Percentiles rank a stretch among this genome's conserved stretches.
Conservation (phyloP, 2,329 filamentous ascomycete genomes). For the Sarocladium kiliense region DNA sequence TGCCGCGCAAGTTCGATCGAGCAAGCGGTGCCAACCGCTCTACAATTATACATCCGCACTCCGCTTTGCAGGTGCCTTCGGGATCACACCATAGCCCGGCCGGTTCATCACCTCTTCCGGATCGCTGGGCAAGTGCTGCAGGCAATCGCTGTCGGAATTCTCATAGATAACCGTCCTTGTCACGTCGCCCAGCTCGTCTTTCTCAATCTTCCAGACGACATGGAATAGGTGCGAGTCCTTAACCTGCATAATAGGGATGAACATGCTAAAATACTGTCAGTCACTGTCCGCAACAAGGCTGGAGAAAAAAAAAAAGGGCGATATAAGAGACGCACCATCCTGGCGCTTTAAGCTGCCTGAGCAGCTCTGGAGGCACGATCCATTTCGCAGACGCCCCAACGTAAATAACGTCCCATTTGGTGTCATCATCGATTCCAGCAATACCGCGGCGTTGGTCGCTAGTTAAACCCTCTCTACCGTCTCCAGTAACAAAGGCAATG, state of each 20-base stretch:
- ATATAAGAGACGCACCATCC: background rate
- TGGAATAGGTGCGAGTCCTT: background rate
- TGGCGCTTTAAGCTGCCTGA: background rate
- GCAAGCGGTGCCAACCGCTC: background rate
- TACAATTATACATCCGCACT: background rate
- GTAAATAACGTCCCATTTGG: background rate
- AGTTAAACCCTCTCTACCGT: background rate
- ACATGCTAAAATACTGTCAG: background rate
- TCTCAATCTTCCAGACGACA: background rate
- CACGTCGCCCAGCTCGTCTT: background rate
- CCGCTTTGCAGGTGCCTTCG: background rate
- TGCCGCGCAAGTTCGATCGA: background rate
- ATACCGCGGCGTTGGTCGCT: background rate
- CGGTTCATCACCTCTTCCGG: background rate
- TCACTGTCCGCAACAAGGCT: background rate
- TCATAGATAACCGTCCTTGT: background rate
- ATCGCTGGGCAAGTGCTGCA: background rate
- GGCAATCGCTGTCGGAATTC: background rate
- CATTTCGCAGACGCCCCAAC: background rate
- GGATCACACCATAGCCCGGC: background rate
- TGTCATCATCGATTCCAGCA: background rate
- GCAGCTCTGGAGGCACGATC: background rate
- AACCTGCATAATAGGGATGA: background rate
- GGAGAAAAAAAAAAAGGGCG: background rate
- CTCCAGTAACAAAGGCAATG: background rate